phyloP scores from a whole-genome alignment of 768 basidiomycete species.

The Fomitopsis serialis region DNA sequence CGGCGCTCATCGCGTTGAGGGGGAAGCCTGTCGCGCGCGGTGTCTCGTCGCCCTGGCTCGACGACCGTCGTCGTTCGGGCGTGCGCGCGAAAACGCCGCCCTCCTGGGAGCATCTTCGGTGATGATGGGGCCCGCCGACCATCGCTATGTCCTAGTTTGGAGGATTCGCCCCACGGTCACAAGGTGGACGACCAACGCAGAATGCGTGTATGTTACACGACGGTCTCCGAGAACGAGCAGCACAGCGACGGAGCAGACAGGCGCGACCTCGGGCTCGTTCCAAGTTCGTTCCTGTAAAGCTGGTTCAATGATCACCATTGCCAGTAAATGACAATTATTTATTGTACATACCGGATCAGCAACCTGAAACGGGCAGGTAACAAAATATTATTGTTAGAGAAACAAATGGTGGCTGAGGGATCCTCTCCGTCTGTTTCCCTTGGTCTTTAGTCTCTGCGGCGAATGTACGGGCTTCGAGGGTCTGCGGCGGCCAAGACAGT shows the following conservation, averaged over 20 bases:
- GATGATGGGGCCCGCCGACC: not conserved
- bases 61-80: conserved; percentile 9
- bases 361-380: no score
- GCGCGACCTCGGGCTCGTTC: no score
- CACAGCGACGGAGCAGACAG: not conserved
- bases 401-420: no score
- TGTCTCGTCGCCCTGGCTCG: conserved; percentile 13
- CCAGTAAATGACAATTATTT: no score
- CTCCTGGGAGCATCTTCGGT: conserved; percentile 4
- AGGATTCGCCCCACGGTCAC: not conserved
- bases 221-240: not conserved
- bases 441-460: no score
- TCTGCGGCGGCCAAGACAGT: no score
- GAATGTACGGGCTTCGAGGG: no score
- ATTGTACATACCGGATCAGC: no score
- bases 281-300: no score
- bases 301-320: no score
- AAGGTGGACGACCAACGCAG: not conserved
- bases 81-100: not conserved
- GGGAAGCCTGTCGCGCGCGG: conserved; percentile 3
- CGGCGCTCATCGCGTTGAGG: not conserved
- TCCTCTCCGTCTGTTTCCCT: no score
- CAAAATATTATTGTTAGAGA: no score
- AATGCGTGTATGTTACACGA: not conserved
- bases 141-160: not conserved